These are phyloP conservation scores for Pyrenula massariospora DNA, from an alignment of 495 filamentous ascomycete genomes.

Conservation along the genomic window DNA sequence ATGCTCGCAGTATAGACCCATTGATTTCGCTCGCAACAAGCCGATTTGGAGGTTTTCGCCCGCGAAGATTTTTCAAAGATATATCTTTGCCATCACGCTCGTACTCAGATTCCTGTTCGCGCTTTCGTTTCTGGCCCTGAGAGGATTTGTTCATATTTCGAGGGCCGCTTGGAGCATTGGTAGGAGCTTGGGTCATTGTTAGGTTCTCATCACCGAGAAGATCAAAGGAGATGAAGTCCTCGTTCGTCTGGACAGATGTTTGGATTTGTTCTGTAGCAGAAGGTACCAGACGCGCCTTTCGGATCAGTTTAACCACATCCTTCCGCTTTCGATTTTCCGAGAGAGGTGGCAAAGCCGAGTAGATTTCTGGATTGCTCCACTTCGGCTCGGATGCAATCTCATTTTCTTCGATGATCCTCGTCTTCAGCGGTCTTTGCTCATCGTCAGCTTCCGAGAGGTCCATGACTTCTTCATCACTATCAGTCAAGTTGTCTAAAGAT, in stretches of 20 bases:
- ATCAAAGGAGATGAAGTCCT: conserved; percentile 79
- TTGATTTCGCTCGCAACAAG: background rate
- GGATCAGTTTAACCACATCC: conserved; percentile 77
- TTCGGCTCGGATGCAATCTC: conserved; percentile 44
- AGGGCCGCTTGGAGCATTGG: conserved; percentile 25
- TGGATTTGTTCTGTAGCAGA: conserved; percentile 12
- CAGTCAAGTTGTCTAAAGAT: conserved; percentile 48
- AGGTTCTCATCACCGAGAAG: conserved; percentile 36
- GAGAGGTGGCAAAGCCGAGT: conserved; percentile 67
- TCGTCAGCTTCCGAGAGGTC: conserved; percentile 39
- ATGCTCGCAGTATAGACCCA: background rate
- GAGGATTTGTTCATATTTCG: background rate
- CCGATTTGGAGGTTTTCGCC: background rate
- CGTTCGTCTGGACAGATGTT: conserved; percentile 40
- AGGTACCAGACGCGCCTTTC: conserved; percentile 58
- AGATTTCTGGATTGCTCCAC: conserved; percentile 93
- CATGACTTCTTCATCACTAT: conserved; percentile 65
- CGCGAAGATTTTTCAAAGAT: background rate
- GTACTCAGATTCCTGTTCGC: conserved; percentile 38
- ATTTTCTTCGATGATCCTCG: conserved; percentile 35
- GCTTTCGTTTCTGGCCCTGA: conserved; percentile 47
- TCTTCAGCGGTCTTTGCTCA: conserved; percentile 33
- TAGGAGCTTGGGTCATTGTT: conserved; percentile 14
- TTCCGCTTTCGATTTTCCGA: conserved; percentile 54
- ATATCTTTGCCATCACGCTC: too few species aligned